Evolutionary conservation across 2,329 filamentous ascomycete species (phyloP).

Genomic region (Fusarium humuli): DNA sequence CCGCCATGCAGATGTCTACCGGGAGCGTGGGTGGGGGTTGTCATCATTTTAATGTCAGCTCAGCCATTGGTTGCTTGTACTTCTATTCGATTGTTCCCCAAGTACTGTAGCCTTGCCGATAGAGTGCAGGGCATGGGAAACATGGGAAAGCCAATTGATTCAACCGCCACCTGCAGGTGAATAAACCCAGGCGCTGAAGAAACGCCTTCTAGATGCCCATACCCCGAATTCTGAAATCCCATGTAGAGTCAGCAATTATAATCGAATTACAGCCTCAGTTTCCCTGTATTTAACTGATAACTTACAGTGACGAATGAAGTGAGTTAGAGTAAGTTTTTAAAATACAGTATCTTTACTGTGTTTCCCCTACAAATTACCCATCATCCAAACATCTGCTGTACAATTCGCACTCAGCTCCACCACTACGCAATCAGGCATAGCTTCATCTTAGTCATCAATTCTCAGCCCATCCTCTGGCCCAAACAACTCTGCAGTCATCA

Average conservation of each 20-base stretch:
- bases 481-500: constrained; percentile 50
- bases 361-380: background rate
- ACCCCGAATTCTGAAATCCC: background rate
- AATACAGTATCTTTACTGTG: constrained; percentile 43
- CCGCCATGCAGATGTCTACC: constrained; percentile 32
- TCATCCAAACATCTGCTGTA: background rate
- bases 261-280: background rate
- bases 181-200: background rate
- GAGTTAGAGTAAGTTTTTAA: constrained; percentile 41
- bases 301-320: constrained; percentile 42
- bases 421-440: constrained; percentile 43
- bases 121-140: constrained; percentile 7
- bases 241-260: background rate
- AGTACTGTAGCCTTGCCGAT: constrained; percentile 16
- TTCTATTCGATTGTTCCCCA: constrained; percentile 1
- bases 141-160: background rate
- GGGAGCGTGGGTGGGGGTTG: constrained; percentile 7
- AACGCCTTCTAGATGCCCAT: background rate
- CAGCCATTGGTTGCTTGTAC: constrained; percentile 26
- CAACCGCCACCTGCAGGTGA: background rate
- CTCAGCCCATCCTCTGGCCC: constrained; percentile 48
- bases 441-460: constrained; percentile 50
- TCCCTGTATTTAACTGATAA: background rate
- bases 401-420: constrained; percentile 49
- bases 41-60: constrained; percentile 30